Conservation (phyloP, 768 basidiomycete genomes). For the Boletus patriciae region DNA sequence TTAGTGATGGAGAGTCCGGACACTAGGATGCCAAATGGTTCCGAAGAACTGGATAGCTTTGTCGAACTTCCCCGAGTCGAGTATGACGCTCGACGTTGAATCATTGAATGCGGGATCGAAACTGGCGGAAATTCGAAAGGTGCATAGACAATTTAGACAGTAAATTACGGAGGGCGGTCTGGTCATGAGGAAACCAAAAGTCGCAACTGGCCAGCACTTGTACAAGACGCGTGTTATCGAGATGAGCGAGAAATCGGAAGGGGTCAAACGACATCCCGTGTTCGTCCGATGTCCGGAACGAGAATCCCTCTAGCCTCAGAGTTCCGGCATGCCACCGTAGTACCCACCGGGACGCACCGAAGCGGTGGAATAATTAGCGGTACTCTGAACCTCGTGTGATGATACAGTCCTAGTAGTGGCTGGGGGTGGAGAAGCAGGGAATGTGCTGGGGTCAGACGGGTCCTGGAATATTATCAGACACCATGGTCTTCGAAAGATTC, state of each 20-base stretch:
- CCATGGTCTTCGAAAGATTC: background rate
- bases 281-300: background rate
- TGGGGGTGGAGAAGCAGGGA: conserved; percentile 31
- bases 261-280: background rate
- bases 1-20: too few relatives aligned
- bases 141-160: too few relatives aligned
- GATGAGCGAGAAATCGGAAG: background rate
- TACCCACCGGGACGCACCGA: conserved; percentile 14
- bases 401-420: conserved; percentile 10
- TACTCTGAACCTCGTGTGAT: conserved; percentile 5
- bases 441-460: conserved; percentile 39
- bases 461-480: conserved; percentile 26
- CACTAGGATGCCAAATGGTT: too few relatives aligned
- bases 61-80: too few relatives aligned
- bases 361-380: conserved; percentile 12
- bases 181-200: too few relatives aligned
- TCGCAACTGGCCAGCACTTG: too few relatives aligned
- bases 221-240: background rate
- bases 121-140: too few relatives aligned
- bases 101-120: too few relatives aligned
- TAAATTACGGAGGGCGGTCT: too few relatives aligned
- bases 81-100: too few relatives aligned
- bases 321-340: conserved; percentile 30
- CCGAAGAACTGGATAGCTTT: too few relatives aligned
- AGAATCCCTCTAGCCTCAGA: conserved; percentile 8